Evolutionary conservation across 495 filamentous ascomycete genomes (phyloP).

Genomic region (Astrocystis sublimbata): DNA sequence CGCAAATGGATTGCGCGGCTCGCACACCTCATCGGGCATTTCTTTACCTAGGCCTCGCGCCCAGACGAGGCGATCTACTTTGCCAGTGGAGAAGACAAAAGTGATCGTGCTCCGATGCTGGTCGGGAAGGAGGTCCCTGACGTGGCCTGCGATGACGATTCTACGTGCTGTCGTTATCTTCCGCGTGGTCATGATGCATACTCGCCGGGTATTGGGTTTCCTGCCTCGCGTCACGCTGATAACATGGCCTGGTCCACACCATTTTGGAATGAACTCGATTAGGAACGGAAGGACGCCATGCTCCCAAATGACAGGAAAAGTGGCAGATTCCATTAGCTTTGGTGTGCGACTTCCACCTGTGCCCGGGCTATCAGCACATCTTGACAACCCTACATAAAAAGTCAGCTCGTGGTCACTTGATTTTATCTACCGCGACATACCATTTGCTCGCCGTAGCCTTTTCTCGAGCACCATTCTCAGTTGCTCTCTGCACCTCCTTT

Average conservation of each 20-base stretch:
- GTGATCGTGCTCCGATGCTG: conserved; percentile 19
- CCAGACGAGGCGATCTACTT: conserved; percentile 32
- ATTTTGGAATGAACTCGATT: conserved; percentile 33
- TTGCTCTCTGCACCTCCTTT: conserved; percentile 31
- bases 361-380: conserved; percentile 23
- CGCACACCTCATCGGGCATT: conserved; percentile 32
- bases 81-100: conserved; percentile 29
- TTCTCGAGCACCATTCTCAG: conserved; percentile 27
- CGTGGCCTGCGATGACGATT: conserved; percentile 30
- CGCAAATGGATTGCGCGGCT: conserved; percentile 33
- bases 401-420: not conserved
- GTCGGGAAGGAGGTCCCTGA: conserved; percentile 32
- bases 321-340: conserved; percentile 26
- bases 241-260: conserved; percentile 35
- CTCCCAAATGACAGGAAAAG: conserved; percentile 35
- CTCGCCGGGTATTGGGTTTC: conserved; percentile 25
- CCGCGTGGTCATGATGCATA: conserved; percentile 31
- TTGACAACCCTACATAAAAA: conserved; percentile 4
- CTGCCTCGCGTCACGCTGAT: conserved; percentile 35
- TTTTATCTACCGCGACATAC: conserved; percentile 1
- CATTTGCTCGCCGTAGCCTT: conserved; percentile 21
- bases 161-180: conserved; percentile 26
- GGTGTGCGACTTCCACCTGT: conserved; percentile 16
- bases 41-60: conserved; percentile 27
- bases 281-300: conserved; percentile 36